These are phyloP conservation scores for Leccinum imitatum DNA, from an alignment of 768 basidiomycete species.

Conservation along the genomic window DNA sequence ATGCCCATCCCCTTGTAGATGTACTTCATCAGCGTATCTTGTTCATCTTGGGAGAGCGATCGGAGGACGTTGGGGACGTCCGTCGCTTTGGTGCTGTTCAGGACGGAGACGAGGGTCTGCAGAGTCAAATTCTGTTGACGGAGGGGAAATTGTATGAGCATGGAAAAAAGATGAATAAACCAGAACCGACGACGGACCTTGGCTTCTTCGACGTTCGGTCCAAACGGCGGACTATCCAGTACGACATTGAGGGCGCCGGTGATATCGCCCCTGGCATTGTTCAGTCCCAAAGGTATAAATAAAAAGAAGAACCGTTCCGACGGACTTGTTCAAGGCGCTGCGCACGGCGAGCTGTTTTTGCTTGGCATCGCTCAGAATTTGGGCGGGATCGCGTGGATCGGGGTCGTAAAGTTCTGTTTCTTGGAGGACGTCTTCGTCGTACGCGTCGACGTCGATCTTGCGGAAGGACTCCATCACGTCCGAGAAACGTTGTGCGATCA, in stretches of 20 bases:
- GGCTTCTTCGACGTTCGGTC: conserved; percentile 82
- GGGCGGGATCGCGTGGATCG: conserved; percentile 76
- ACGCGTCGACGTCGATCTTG: conserved; percentile 92
- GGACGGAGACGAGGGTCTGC: conserved; percentile 77
- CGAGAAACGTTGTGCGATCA: not conserved
- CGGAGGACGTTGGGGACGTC: conserved; percentile 81
- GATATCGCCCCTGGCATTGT: conserved; percentile 63
- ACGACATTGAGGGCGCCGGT: conserved; percentile 67
- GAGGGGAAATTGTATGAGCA: not conserved
- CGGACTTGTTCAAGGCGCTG: conserved; percentile 70
- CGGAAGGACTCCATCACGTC: conserved; percentile 64
- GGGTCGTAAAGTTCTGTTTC: conserved; percentile 85
- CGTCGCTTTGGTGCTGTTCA: conserved; percentile 90
- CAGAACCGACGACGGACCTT: conserved; percentile 54
- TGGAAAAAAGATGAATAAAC: not conserved
- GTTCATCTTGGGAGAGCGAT: conserved; percentile 65
- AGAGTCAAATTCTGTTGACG: conserved; percentile 67
- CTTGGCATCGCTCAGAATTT: conserved; percentile 75
- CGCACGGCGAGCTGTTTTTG: conserved; percentile 72
- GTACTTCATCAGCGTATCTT: conserved; percentile 96
- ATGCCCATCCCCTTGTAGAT: conserved; percentile 94
- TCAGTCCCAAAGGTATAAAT: too few relatives aligned
- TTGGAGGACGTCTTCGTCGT: conserved; percentile 87
- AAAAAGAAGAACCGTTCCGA: conserved; percentile 7
- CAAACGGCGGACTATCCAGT: conserved; percentile 85